A percentile compares a stretch with the other conserved stretches of the same genome.
These are phyloP conservation scores for Iodosphaeria phyllophila DNA, from an alignment of 2,329 filamentous ascomycete genomes.

Conservation along the genomic window DNA sequence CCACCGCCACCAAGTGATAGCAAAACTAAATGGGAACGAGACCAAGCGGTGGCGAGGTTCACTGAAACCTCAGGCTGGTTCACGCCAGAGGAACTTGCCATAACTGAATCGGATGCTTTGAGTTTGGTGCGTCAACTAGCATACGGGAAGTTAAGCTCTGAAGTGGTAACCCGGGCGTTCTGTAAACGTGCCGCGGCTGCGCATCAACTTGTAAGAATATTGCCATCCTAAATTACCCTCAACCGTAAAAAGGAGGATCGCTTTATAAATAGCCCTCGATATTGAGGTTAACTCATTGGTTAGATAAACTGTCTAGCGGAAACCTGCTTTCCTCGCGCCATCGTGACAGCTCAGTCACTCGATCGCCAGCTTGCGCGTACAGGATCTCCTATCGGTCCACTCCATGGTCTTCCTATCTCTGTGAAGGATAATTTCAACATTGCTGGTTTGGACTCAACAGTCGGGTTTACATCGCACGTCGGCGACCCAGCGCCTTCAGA, in stretches of 20 bases:
- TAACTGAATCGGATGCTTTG: constrained; percentile 15
- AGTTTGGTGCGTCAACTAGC: constrained; percentile 17
- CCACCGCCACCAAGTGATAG: too few relatives aligned
- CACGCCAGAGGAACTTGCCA: constrained; percentile 20
- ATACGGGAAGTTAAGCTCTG: constrained; percentile 16
- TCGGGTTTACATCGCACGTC: constrained; percentile 45
- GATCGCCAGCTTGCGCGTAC: constrained; percentile 30
- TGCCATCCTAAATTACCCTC: background rate
- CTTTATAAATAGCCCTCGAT: constrained; percentile 2
- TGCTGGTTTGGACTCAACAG: constrained; percentile 35
- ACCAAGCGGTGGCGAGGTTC: constrained; percentile 36
- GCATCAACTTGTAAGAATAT: constrained; percentile 14
- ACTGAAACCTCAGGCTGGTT: constrained; percentile 41
- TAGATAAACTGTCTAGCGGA: constrained; percentile 32
- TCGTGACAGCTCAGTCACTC: constrained; percentile 24
- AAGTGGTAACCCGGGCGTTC: constrained; percentile 17
- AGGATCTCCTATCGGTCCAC: constrained; percentile 33
- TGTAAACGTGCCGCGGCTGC: constrained; percentile 19
- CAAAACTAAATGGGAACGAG: too few relatives aligned
- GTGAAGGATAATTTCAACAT: constrained; percentile 58
- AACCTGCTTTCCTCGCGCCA: constrained; percentile 32
- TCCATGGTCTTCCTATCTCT: constrained; percentile 46
- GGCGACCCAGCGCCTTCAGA: constrained; percentile 31
- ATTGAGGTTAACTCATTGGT: too few relatives aligned
- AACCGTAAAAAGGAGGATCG: too few relatives aligned